Conservation (phyloP, 768 basidiomycete species). For the Cystofilobasidium macerans region DNA sequence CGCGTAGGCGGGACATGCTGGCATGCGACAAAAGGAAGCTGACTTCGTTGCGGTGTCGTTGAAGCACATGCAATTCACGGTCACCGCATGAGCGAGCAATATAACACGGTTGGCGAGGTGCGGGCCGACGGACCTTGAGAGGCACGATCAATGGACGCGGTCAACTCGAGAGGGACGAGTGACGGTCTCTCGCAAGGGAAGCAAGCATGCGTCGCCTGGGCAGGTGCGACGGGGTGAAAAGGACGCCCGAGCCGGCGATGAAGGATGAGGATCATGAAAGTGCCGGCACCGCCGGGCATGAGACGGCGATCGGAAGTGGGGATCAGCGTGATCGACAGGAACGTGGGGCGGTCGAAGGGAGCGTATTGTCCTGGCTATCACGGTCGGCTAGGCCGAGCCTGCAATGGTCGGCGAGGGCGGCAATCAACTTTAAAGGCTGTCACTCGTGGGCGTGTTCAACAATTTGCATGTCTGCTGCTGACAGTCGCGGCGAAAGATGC, state of each 20-base stretch:
- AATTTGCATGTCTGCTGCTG: slow-evolving; percentile 52
- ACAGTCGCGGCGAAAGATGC: background rate
- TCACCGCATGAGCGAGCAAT: slow-evolving; percentile 94
- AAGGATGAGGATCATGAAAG: too few relatives aligned
- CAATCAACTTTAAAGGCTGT: slow-evolving; percentile 83
- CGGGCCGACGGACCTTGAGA: slow-evolving; percentile 97
- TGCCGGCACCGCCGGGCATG: slow-evolving; percentile 41
- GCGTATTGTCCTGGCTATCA: slow-evolving; percentile 51
- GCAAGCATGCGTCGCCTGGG: too few relatives aligned
- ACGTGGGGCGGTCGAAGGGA: slow-evolving; percentile 81
- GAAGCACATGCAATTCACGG: slow-evolving; percentile 96
- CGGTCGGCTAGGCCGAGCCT: slow-evolving; percentile 46
- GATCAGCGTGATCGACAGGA: slow-evolving; percentile 83
- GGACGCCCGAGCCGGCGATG: too few relatives aligned
- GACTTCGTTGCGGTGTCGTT: slow-evolving; percentile 96
- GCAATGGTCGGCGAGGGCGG: slow-evolving; percentile 65
- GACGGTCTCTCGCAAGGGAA: background rate
- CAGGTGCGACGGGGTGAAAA: too few relatives aligned
- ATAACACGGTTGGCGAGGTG: slow-evolving; percentile 94
- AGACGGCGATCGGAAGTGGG: slow-evolving; percentile 68
- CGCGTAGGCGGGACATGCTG: background rate
- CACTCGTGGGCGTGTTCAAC: slow-evolving; percentile 66
- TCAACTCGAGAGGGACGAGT: too few relatives aligned
- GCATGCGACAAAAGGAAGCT: slow-evolving; percentile 40
- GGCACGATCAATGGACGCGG: slow-evolving; percentile 53